A percentile compares a stretch with the other conserved stretches of the same genome.
phyloP scores from a whole-genome alignment of 1,139 yeast species.

The Yamadazyma atmosphaerica region DNA sequence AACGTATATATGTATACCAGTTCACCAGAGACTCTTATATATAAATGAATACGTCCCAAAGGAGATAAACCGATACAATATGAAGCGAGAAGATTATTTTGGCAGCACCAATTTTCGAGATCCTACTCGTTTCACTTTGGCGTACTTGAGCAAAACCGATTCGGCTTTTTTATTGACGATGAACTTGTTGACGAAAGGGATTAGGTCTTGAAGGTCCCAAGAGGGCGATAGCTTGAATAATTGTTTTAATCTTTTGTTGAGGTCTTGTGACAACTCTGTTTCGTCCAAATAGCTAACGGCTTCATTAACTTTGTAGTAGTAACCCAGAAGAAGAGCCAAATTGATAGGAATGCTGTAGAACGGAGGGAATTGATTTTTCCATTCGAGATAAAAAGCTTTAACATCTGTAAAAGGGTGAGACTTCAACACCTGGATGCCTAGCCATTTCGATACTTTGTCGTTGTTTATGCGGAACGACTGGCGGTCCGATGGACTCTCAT shows the following conservation, averaged over 20 bases:
- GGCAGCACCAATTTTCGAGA: slow-evolving; percentile 30
- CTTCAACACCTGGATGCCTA: slow-evolving; percentile 56
- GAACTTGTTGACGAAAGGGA: slow-evolving; percentile 63
- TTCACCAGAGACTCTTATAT: background rate
- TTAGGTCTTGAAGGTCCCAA: slow-evolving; percentile 75
- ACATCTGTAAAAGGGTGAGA: slow-evolving; percentile 26
- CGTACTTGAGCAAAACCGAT: slow-evolving; percentile 71
- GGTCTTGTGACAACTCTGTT: slow-evolving; percentile 47
- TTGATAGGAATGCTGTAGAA: slow-evolving; percentile 60
- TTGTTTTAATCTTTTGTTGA: slow-evolving; percentile 56
- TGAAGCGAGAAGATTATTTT: slow-evolving; percentile 6
- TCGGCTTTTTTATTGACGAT: slow-evolving; percentile 64
- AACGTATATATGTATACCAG: too few species aligned
- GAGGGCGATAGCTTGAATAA: slow-evolving; percentile 58
- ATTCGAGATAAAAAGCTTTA: slow-evolving; percentile 55
- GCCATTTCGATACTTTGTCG: slow-evolving; percentile 52
- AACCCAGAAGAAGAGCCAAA: slow-evolving; percentile 51
- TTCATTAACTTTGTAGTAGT: slow-evolving; percentile 50
- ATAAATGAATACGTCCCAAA: background rate
- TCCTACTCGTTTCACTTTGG: slow-evolving; percentile 62
- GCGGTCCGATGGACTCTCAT: slow-evolving; percentile 4
- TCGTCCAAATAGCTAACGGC: slow-evolving; percentile 54
- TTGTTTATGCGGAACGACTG: slow-evolving; percentile 36
- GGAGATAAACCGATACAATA: too few species aligned
- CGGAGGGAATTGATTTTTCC: slow-evolving; percentile 70